Base-by-base conservation (phyloP, 441 rosid species). In the Capsella rubella region DNA sequence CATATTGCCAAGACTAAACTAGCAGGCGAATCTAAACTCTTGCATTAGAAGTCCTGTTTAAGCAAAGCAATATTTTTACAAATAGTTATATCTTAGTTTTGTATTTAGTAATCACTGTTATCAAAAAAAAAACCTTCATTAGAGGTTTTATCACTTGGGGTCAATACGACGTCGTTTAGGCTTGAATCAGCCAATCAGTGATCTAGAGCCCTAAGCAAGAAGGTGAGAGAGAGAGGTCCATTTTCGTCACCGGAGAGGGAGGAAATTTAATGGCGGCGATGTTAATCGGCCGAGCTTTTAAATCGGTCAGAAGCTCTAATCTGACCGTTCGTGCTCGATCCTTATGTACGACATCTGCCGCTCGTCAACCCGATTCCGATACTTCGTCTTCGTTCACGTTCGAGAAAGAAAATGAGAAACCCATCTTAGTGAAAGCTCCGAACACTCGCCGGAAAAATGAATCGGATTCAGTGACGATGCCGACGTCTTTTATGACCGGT, bases 401-500 rank as follows among this genome's bases (percentile, higher is more conserved):
- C 78, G 67, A 83, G 29, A 78, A 80, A 16, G 75, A 47, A 21
- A 65, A 62, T 14, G 84, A 82, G n/a, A 80, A 82, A 28, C 68
- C 54, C 25, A 84, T 90, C 75, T 55, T 71, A 42, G 39, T 90
- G 45, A 91, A 84, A 82, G 79, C 82, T 14, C 74, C 71, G 1
- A 81, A 58, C 67, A 60, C 83, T 4, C 71, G 64, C n/a, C 45
- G 74, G 67, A 84, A 56, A 2, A 54, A 52, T 12, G 88, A 84
- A 0, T 54, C 80, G 28, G 67, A 79, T 7, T 79, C 89, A 9
- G 99, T 90, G 78, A 77, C 97, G 72, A 91, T 93, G 98, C 97
- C 97, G 16, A 78, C 85, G 79, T 84, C 99, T 37, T 96, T 84
- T 56, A 89, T 93, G 97, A 89, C 98, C 21, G 97, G 98, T 29